Conservation (phyloP, 345 rosid genomes). For the Camelina sativa region DNA sequence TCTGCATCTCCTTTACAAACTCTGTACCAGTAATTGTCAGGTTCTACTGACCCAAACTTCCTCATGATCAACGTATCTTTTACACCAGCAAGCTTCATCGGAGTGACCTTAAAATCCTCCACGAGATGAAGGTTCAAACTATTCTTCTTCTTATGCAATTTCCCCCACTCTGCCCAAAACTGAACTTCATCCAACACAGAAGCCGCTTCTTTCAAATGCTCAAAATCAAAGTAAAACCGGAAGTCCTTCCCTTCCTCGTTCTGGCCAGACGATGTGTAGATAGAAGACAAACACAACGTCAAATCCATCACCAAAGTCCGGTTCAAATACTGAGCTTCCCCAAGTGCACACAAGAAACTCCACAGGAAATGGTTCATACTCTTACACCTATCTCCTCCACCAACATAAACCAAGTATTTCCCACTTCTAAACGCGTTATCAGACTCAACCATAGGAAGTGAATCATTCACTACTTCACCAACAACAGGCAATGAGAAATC, state of each 20-base stretch:
- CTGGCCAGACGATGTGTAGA: conserved; percentile 71
- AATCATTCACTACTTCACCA: conserved; percentile 79
- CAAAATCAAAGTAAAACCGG: conserved; percentile 91
- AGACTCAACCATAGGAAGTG: conserved; percentile 69
- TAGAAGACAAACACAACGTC: conserved; percentile 75
- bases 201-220: conserved; percentile 86
- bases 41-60: conserved; percentile 87
- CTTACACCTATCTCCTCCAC: conserved; percentile 93
- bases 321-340: conserved; percentile 94
- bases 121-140: conserved; percentile 61
- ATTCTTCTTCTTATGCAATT: conserved; percentile 66
- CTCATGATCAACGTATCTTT: conserved; percentile 85
- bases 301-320: conserved; percentile 90
- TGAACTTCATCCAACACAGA: conserved; percentile 85
- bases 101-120: conserved; percentile 72
- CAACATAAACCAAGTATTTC: conserved; percentile 73
- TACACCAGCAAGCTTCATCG: conserved; percentile 71
- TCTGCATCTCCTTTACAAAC: conserved; percentile 95
- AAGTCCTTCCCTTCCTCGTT: conserved; percentile 96
- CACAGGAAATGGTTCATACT: conserved; percentile 94
- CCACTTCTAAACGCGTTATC: conserved; percentile 68
- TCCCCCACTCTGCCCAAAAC: conserved; percentile 86
- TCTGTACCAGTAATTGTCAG: conserved; percentile 94
- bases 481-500: conserved; percentile 56
- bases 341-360: conserved; percentile 96